Evolutionary conservation across 805 yeast genomes (phyloP), one percentile per base, ranked within the genome.

Genomic region (Monosporozyma aquatica): DNA sequence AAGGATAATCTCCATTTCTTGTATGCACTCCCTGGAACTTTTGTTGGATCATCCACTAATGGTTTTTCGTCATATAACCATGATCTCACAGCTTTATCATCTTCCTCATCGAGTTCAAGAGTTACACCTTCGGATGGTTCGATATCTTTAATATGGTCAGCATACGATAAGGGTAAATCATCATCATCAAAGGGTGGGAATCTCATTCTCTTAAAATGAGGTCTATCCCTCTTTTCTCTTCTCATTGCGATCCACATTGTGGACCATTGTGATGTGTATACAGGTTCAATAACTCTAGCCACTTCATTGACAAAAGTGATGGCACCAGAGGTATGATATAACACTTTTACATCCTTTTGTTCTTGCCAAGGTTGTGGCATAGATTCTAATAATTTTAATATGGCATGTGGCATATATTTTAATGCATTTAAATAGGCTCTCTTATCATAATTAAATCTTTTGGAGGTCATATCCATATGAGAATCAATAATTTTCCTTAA

Each of bases 341-440:
- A 62, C 6, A 90, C 97, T 44, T 75, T 78, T 18, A 92, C 97
- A 35, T 84, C 94, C 47, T 84, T 84, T 1, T 74, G 67, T 41
- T 77, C 75, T 59, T 92, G 97, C 99, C 99, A 92, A 1, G 99
- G 99, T 58, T 87, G 95, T 0, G 99, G 99, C 90, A 92, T 90
- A 56, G 87, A 87, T 55, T 92, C 98, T 30, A 92, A 57, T 30
- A 92, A 71, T 61, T 92, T 92, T 50, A 87, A 62, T 3, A 87
- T 75, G 0, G 98, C 96, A 64, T 90, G 97, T 0, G 99, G 99
- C 80, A 94, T 75, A 65, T 82, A 94, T 63, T 87, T 90, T 44
- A 92, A 68, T 1, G 97, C 89, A 1, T 96, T 96, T 21, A 94
- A 64, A 54, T 85, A 87, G 0, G 95, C 78, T 46, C 90, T 70